Percentiles rank a stretch among this genome's conserved stretches.
Evolutionary conservation across 2,329 filamentous ascomycete genomes (phyloP).

Genomic region (Penicillium occitanis): DNA sequence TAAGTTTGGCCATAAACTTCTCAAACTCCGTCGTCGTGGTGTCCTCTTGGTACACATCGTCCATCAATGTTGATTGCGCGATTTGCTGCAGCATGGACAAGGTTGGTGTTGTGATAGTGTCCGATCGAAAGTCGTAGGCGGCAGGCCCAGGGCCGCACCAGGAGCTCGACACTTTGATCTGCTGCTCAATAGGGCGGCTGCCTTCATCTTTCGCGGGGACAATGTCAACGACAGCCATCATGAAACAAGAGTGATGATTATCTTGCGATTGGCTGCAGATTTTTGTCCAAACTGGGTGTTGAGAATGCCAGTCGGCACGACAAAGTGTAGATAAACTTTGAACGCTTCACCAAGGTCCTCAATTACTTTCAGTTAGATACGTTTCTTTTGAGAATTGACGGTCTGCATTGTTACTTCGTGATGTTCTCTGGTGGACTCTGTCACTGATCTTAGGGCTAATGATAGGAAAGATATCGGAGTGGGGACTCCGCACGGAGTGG

Average conservation of each 20-base stretch:
- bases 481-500: background rate
- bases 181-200: background rate
- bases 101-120: slow-evolving; percentile 21
- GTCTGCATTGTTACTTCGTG: background rate
- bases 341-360: background rate
- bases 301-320: background rate
- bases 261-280: background rate
- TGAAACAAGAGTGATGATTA: background rate
- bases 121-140: slow-evolving; percentile 18
- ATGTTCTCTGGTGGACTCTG: background rate
- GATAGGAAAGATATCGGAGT: background rate
- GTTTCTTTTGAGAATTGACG: background rate
- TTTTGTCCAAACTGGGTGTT: background rate
- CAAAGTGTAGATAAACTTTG: background rate
- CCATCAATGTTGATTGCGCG: slow-evolving; percentile 13
- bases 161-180: background rate
- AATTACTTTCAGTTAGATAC: background rate
- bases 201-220: background rate
- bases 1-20: slow-evolving; percentile 5
- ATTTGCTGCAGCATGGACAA: slow-evolving; percentile 19
- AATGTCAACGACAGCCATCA: background rate
- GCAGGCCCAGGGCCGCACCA: slow-evolving; percentile 13
- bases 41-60: slow-evolving; percentile 21
- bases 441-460: background rate
- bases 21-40: slow-evolving; percentile 16